Conservation (phyloP, 352 stramenopile species). For the Pythium dissotocum region DNA sequence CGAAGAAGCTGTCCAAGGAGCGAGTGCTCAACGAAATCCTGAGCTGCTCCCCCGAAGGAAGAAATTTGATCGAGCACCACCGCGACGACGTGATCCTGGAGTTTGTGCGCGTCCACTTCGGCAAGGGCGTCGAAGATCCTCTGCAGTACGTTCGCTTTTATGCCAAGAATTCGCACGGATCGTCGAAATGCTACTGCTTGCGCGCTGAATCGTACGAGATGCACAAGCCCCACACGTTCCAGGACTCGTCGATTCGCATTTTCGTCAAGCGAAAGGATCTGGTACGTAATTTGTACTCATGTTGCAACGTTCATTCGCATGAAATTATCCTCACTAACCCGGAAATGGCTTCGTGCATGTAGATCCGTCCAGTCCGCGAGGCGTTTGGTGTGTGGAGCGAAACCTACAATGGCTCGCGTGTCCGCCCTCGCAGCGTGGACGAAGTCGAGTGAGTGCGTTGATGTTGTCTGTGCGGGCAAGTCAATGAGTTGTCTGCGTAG, state of each 20-base stretch:
- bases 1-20: constrained; percentile 40
- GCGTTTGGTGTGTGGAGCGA: constrained; percentile 27
- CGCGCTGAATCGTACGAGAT: constrained; percentile 61
- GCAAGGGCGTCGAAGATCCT: constrained; percentile 78
- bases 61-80: constrained; percentile 32
- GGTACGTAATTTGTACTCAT: constrained; percentile 32
- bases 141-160: constrained; percentile 80
- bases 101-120: constrained; percentile 77
- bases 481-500: no score
- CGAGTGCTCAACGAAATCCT: constrained; percentile 68
- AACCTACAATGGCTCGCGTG: constrained; percentile 19
- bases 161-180: constrained; percentile 55
- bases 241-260: constrained; percentile 68
- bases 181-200: constrained; percentile 53
- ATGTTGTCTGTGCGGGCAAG: background rate
- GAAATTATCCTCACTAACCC: background rate
- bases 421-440: constrained; percentile 17
- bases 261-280: constrained; percentile 65
- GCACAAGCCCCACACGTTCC: constrained; percentile 61
- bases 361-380: constrained; percentile 38
- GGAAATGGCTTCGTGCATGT: background rate
- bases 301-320: background rate
- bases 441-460: constrained; percentile 6
- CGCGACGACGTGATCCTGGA: constrained; percentile 75
- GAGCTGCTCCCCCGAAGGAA: constrained; percentile 33